Evolutionary conservation across 2,329 filamentous ascomycete genomes (phyloP), one percentile per base, ranked within the genome.

Genomic region (Grosmannia serpens): DNA sequence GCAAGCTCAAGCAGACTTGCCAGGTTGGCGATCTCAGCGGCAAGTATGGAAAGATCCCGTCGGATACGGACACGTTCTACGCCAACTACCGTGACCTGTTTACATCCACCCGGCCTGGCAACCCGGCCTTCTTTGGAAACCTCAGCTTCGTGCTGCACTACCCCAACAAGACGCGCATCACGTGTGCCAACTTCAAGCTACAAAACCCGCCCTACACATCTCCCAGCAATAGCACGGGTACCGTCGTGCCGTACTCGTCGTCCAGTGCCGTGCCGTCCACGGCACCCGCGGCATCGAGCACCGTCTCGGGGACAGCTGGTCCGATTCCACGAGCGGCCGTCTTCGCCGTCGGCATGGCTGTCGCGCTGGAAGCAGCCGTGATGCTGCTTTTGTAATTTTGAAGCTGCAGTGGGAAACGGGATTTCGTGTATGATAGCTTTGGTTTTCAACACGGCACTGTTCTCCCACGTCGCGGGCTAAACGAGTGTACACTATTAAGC

Each of bases 11-110:
- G 9, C 71, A 80, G 61, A 84, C 81, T 11, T 94, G 88, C 74
- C 83, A 92, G 71, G 82, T 88, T 13, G 88, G 89, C 63, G 88
- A 92, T 69, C 75, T 91, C 58, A 81, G 82, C 65, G 88, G 88
- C 67, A 92, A 92, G 74, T 75, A 86, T 66, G 87, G 87, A 62
- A 76, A 77, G 61, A 79, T 88, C 65, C 75, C 70, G 29, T 69
- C 70, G 31, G 76, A 78, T 62, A 73, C 77, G 15, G 76, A 78
- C 62, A 73, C 77, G 15, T 84, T 78, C 67, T 67, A 68, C 31
- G 70, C 69, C 58, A 73, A 70, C 54, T 87, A 81, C 71, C 67
- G 70, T 60, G 85, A 88, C 66, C 68, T 71, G 26, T 88, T 77
- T 66, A 72, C 78, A n/a, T 82, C 83, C 4, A 78, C 83, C 35